Percentiles rank a stretch among this genome's conserved stretches.
Conservation (phyloP, 1,284 basidiomycete genomes). For the Kalmanozyma brasiliensis region DNA sequence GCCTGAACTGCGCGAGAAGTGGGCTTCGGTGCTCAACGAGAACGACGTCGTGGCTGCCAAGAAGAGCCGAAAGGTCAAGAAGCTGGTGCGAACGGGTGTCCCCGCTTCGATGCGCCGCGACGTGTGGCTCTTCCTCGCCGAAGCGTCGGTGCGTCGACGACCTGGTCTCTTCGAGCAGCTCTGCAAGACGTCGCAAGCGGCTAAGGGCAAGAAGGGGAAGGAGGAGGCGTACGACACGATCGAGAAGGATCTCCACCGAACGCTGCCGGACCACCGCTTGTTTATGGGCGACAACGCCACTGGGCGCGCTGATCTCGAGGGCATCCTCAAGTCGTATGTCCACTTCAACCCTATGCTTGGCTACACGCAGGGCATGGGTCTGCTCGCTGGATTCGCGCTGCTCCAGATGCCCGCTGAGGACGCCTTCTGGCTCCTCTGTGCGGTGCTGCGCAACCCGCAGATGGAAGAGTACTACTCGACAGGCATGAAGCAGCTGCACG, state of each 20-base stretch:
- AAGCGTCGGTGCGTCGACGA: slow-evolving; percentile 50
- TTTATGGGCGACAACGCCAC: slow-evolving; percentile 59
- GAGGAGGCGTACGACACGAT: slow-evolving; percentile 60
- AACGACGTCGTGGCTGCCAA: slow-evolving; percentile 76
- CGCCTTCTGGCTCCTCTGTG: slow-evolving; percentile 81
- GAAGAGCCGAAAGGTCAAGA: slow-evolving; percentile 85
- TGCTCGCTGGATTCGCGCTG: slow-evolving; percentile 81
- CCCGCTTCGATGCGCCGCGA: slow-evolving; percentile 70
- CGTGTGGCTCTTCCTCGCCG: slow-evolving; percentile 65
- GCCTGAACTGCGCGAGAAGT: slow-evolving; percentile 78
- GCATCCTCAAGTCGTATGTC: slow-evolving; percentile 65
- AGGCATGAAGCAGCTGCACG: slow-evolving; percentile 78
- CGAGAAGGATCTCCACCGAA: slow-evolving; percentile 65
- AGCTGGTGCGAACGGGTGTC: slow-evolving; percentile 80
- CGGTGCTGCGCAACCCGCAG: slow-evolving; percentile 76
- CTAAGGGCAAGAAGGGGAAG: slow-evolving; percentile 55
- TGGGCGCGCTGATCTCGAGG: slow-evolving; percentile 61
- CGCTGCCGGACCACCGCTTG: slow-evolving; percentile 57
- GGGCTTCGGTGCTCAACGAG: slow-evolving; percentile 77
- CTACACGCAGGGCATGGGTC: slow-evolving; percentile 75
- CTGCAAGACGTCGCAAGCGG: slow-evolving; percentile 50
- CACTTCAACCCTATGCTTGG: slow-evolving; percentile 69
- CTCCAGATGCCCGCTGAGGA: slow-evolving; percentile 87
- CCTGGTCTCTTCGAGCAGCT: slow-evolving; percentile 63
- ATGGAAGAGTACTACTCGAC: slow-evolving; percentile 76